Base-by-base conservation (phyloP, 2,329 filamentous ascomycete species). In the Fusarium sp. region DNA sequence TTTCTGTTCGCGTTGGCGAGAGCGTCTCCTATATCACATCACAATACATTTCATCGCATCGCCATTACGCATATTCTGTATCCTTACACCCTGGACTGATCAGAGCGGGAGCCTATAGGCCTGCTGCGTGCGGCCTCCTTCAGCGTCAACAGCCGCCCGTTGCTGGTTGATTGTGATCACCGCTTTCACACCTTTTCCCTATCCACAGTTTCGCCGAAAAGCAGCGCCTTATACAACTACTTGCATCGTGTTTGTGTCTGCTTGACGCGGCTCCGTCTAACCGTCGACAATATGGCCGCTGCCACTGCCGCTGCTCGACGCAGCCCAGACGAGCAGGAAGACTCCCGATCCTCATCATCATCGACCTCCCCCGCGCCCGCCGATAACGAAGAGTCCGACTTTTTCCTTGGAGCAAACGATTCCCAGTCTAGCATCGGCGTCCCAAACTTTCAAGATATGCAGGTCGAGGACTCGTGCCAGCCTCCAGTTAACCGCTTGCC, bases 371-470 rank as follows among this genome's bases (percentile, higher is more conserved):
- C 90, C 39, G 86, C 84, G 47, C 87, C 89, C 48, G 87, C 86
- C 73, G 90, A 92, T 72, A 92, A 96, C 77, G 90, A 93, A 72
- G 94, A 97, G 77, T 96, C 93, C 67, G 94, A 97, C 78, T 97
- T 95, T 76, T 95, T 95, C 76, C 89, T 90, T 73, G 85, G 84
- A 53, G 89, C 90, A 70, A 97, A 97, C 79, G 94, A 97, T 78
- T 97, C 94, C 4, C 86, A 95, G 74, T 97, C 94, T 1, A 97
- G 94, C 1, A 84, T 97, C 53, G 93, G 92, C 49, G 86, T 92
- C 31, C 90, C 90, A 41, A 89, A 90, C 57, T 84, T 92, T 56
- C 88, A 88, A 71, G 90, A 92, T 70, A 89, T 88, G 84, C 88
- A 84, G 72, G 86, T 86, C 63, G 87, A 89, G 71, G 80, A 86